A percentile compares a stretch with the other conserved stretches of the same genome.
Conservation (phyloP, 1,284 basidiomycete genomes). For the Ustilago lituana region DNA sequence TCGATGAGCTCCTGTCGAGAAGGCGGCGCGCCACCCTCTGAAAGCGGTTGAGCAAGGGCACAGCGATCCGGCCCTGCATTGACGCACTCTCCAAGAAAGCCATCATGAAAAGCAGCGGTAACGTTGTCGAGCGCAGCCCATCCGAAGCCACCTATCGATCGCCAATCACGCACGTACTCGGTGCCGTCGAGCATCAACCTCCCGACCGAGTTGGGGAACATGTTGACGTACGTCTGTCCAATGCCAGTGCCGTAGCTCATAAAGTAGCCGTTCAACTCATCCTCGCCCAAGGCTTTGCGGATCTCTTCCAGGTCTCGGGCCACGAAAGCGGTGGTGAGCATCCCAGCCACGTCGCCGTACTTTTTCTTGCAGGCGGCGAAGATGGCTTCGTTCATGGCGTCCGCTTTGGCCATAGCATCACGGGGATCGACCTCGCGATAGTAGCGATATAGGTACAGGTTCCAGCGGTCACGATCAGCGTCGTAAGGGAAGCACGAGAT, state of each 20-base stretch:
- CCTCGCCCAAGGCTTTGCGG: conserved; percentile 32
- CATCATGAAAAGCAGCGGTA: conserved; percentile 38
- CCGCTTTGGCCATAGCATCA: conserved; percentile 6
- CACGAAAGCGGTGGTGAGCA: conserved; percentile 45
- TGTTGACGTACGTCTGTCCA: conserved; percentile 39
- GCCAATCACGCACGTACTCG: conserved; percentile 38
- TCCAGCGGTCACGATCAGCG: conserved; percentile 46
- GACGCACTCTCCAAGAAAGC: conserved; percentile 44
- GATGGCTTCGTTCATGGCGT: conserved; percentile 28
- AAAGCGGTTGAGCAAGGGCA: conserved; percentile 21
- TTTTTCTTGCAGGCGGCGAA: conserved; percentile 25
- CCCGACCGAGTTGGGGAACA: conserved; percentile 39
- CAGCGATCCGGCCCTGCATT: conserved; percentile 33
- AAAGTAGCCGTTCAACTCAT: conserved; percentile 31
- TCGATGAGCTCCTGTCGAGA: conserved; percentile 2
- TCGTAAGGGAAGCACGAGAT: conserved; percentile 40
- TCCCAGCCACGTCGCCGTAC: conserved; percentile 21
- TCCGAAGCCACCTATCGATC: conserved; percentile 29
- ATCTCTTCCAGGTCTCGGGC: conserved; percentile 40
- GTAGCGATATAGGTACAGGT: conserved; percentile 8
- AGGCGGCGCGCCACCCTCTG: neutral
- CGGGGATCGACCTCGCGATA: conserved; percentile 5
- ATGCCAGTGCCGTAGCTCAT: conserved; percentile 47
- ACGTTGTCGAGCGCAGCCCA: conserved; percentile 43
- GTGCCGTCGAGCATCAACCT: conserved; percentile 39